Percentiles rank a stretch among this genome's conserved stretches.
Evolutionary conservation across 177 flowering plant genomes (phyloP).

Genomic region (Vitis hybrid): DNA sequence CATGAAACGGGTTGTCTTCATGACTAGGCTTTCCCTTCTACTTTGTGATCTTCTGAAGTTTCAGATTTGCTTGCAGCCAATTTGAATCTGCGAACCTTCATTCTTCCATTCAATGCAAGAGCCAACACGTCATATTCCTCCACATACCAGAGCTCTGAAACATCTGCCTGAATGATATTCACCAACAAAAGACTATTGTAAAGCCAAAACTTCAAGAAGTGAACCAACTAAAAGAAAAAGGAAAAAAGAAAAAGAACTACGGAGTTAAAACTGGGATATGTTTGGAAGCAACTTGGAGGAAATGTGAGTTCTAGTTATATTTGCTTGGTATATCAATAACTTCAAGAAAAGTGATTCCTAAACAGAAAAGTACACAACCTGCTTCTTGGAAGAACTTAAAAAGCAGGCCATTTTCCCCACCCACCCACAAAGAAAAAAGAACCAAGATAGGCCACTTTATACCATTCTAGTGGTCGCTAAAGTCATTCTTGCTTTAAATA

Average conservation of each 20-base stretch:
- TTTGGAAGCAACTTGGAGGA: background rate
- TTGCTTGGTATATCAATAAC: background rate
- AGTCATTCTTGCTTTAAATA: no score
- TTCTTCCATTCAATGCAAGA: conserved; percentile 85
- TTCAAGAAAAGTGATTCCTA: no score
- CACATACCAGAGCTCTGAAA: conserved; percentile 93
- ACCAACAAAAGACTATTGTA: background rate
- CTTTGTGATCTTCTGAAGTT: background rate
- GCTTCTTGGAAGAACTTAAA: no score
- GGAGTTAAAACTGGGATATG: background rate
- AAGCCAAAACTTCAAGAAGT: background rate
- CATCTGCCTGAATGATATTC: conserved; percentile 51
- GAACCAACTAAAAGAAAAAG: background rate
- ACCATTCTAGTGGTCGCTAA: no score
- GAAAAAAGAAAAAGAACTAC: background rate
- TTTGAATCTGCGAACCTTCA: conserved; percentile 60
- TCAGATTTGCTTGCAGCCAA: conserved; percentile 58
- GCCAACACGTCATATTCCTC: conserved; percentile 95
- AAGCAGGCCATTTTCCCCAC: no score
- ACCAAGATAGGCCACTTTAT: no score
- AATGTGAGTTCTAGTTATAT: background rate
- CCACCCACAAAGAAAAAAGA: no score
- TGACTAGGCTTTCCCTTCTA: background rate
- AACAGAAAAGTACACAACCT: no score
- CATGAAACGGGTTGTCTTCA: background rate